Evolutionary conservation across 768 basidiomycete genomes (phyloP).

Genomic region (Macrolepiota albuminosa): DNA sequence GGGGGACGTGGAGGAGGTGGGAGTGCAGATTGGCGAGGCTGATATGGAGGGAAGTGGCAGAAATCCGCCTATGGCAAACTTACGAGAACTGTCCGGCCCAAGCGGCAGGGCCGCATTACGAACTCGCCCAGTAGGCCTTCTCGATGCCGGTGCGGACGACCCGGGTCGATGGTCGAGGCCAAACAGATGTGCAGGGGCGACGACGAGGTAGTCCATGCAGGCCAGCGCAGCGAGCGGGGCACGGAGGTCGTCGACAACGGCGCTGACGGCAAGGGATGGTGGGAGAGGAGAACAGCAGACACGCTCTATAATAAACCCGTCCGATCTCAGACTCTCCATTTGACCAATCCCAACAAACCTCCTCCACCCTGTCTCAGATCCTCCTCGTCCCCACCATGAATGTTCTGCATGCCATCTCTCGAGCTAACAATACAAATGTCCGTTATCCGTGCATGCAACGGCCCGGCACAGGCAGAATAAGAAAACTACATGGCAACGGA

Average conservation of each 20-base stretch:
- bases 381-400: conserved; percentile 1
- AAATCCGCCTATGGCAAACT: conserved; percentile 32
- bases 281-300: background rate
- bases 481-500: background rate
- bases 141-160: conserved; percentile 7
- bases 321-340: conserved; percentile 10
- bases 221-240: too few relatives aligned
- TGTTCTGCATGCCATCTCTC: background rate
- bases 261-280: background rate
- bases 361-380: conserved; percentile 4
- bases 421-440: background rate
- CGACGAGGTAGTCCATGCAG: conserved; percentile 16
- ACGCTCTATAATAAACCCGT: conserved; percentile 5
- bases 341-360: too few relatives aligned
- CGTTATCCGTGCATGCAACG: too few relatives aligned
- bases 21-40: conserved; percentile 56
- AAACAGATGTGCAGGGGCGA: conserved; percentile 13
- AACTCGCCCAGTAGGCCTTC: conserved; percentile 6
- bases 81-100: conserved; percentile 12
- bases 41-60: conserved; percentile 52
- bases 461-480: background rate
- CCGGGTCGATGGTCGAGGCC: conserved; percentile 6
- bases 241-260: background rate
- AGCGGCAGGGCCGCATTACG: conserved; percentile 2
- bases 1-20: conserved; percentile 31